These are phyloP conservation scores for Sarocladium kiliense DNA, from an alignment of 2,329 filamentous ascomycete genomes.

Conservation along the genomic window DNA sequence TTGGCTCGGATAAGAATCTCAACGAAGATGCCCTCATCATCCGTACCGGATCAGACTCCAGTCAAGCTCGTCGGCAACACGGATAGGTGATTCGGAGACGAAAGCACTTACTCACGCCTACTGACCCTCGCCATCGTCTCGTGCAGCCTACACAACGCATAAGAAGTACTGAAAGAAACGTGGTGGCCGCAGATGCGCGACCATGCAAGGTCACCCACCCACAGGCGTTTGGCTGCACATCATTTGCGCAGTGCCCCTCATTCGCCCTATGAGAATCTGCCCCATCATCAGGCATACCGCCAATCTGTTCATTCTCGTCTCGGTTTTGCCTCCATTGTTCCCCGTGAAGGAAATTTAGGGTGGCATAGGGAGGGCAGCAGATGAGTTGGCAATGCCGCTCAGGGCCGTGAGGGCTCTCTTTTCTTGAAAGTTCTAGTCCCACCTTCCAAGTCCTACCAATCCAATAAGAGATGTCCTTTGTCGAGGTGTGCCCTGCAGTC, in stretches of 20 bases:
- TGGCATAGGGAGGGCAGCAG: background rate
- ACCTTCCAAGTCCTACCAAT: background rate
- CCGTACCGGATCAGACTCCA: too few relatives aligned
- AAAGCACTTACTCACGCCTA: too few relatives aligned
- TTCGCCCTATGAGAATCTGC: constrained; percentile 34
- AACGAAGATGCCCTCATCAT: too few relatives aligned
- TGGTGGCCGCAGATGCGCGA: constrained; percentile 1
- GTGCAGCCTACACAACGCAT: background rate
- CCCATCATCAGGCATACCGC: constrained; percentile 32
- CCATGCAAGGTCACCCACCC: constrained; percentile 6
- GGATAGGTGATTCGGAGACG: too few relatives aligned
- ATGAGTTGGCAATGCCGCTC: background rate
- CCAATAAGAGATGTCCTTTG: too few relatives aligned
- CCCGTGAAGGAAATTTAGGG: background rate
- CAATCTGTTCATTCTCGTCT: background rate
- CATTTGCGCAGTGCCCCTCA: background rate
- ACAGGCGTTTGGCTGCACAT: constrained; percentile 6
- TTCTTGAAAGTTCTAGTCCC: background rate
- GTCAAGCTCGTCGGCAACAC: too few relatives aligned
- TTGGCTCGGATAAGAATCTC: too few relatives aligned
- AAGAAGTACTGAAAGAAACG: background rate
- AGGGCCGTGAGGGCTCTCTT: background rate
- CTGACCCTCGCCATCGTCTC: background rate
- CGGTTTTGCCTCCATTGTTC: background rate
- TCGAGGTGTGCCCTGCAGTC: too few relatives aligned